Evolutionary conservation across 2,329 filamentous ascomycete species (phyloP).

Genomic region (Trichoderma semiorbis): DNA sequence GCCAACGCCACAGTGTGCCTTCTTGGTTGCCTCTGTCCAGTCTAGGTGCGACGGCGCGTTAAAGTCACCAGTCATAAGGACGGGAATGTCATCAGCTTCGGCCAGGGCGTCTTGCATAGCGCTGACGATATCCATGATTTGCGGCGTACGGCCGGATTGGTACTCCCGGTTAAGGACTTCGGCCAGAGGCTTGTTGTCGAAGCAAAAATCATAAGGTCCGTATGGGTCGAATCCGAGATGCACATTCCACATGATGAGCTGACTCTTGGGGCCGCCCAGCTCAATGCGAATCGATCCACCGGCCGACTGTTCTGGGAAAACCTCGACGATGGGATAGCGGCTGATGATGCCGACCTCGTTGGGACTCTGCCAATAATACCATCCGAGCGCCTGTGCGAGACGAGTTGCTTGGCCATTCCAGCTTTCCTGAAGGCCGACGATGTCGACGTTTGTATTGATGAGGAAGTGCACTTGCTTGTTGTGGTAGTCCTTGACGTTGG

Average conservation of each 20-base stretch:
- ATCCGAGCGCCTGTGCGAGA: conserved; percentile 38
- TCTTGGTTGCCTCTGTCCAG: conserved; percentile 33
- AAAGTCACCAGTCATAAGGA: conserved; percentile 40
- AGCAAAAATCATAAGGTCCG: conserved; percentile 44
- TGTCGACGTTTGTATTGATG: conserved; percentile 30
- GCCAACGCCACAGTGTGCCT: conserved; percentile 36
- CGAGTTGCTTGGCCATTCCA: conserved; percentile 29
- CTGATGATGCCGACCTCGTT: conserved; percentile 35
- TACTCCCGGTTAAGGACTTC: conserved; percentile 34
- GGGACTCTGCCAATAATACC: conserved; percentile 35
- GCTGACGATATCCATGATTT: conserved; percentile 35
- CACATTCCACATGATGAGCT: conserved; percentile 36
- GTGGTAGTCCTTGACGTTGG: conserved; percentile 35
- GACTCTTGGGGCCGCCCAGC: conserved; percentile 31
- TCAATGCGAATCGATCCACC: conserved; percentile 34
- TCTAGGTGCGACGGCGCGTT: conserved; percentile 44
- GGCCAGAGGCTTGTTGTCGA: conserved; percentile 32
- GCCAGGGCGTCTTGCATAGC: conserved; percentile 33
- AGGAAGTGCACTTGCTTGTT: conserved; percentile 39
- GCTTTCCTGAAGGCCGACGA: conserved; percentile 39
- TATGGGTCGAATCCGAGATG: conserved; percentile 40
- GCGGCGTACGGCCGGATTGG: conserved; percentile 36
- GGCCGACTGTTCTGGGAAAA: conserved; percentile 26
- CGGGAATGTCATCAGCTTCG: conserved; percentile 32
- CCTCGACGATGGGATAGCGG: conserved; percentile 38